Conservation (phyloP, 768 basidiomycete genomes). For the Tephrocybe sp. region DNA sequence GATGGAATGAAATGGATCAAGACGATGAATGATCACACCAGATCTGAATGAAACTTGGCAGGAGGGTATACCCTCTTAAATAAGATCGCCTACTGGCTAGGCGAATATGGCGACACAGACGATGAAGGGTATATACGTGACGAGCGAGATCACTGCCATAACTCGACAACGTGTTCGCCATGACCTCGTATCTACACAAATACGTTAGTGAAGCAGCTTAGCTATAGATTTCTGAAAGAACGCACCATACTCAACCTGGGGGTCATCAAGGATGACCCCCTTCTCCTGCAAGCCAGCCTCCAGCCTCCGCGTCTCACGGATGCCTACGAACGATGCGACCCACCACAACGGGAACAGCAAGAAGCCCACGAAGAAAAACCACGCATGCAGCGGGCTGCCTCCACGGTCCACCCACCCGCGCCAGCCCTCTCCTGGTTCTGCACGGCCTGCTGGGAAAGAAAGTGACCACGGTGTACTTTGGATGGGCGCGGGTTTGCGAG, state of each 20-base stretch:
- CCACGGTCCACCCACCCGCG: slow-evolving; percentile 44
- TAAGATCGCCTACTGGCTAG: no score
- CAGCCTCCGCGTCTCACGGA: slow-evolving; percentile 63
- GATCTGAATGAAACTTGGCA: not conserved
- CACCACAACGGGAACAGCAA: slow-evolving; percentile 66
- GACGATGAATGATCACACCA: not conserved
- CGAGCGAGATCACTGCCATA: slow-evolving; percentile 63
- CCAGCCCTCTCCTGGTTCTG: slow-evolving; percentile 30
- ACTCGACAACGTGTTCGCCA: slow-evolving; percentile 79
- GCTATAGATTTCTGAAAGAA: slow-evolving; percentile 7
- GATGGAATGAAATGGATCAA: not conserved
- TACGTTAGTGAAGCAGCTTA: not conserved
- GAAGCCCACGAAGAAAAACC: slow-evolving; percentile 80
- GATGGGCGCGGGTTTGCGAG: slow-evolving; percentile 60
- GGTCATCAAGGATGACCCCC: slow-evolving; percentile 73
- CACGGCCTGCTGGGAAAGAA: slow-evolving; percentile 38
- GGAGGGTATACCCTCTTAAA: no score
- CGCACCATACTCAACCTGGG: slow-evolving; percentile 77
- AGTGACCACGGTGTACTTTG: slow-evolving; percentile 65
- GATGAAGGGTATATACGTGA: slow-evolving; percentile 82
- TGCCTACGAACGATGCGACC: slow-evolving; percentile 49
- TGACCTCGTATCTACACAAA: slow-evolving; percentile 58
- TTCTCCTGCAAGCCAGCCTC: slow-evolving; percentile 62
- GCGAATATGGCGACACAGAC: slow-evolving; percentile 69
- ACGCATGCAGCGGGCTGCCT: slow-evolving; percentile 69